Percentiles rank a stretch among this genome's conserved stretches.
These are phyloP conservation scores for Conticribra guillardii DNA, from an alignment of 108 stramenopile species.

Conservation along the genomic window DNA sequence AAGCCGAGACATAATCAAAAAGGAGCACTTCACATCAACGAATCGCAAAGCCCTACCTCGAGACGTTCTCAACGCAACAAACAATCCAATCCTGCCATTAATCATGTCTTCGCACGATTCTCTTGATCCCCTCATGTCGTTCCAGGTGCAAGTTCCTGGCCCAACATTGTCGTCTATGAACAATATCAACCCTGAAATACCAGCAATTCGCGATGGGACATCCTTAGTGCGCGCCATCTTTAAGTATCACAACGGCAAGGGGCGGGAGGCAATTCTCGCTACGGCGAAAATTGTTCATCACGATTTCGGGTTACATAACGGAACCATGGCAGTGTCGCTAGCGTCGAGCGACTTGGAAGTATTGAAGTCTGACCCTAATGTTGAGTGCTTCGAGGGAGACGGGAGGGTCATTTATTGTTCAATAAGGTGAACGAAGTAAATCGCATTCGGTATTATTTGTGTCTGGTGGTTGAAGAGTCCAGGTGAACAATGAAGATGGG, in stretches of 20 bases:
- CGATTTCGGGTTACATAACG: slow-evolving; percentile 45
- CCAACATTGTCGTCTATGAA: neutral
- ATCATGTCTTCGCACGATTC: too few relatives aligned
- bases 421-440: slow-evolving; percentile 48
- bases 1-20: too few relatives aligned
- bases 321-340: slow-evolving; percentile 36
- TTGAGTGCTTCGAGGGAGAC: slow-evolving; percentile 53
- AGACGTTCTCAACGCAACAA: too few relatives aligned
- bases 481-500: too few relatives aligned
- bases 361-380: slow-evolving; percentile 37
- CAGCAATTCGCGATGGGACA: neutral
- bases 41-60: too few relatives aligned
- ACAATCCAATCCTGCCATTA: too few relatives aligned
- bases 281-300: slow-evolving; percentile 44
- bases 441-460: too few relatives aligned
- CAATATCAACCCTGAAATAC: neutral
- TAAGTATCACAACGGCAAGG: slow-evolving; percentile 35
- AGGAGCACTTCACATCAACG: too few relatives aligned
- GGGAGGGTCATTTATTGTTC: slow-evolving; percentile 56
- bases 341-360: slow-evolving; percentile 34
- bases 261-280: slow-evolving; percentile 38
- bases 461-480: too few relatives aligned
- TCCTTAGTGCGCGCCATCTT: slow-evolving; percentile 20
- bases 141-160: slow-evolving; percentile 17
- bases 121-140: slow-evolving; percentile 15